Conservation (phyloP, 306 rosid species). For the Rubus parviflorus region DNA sequence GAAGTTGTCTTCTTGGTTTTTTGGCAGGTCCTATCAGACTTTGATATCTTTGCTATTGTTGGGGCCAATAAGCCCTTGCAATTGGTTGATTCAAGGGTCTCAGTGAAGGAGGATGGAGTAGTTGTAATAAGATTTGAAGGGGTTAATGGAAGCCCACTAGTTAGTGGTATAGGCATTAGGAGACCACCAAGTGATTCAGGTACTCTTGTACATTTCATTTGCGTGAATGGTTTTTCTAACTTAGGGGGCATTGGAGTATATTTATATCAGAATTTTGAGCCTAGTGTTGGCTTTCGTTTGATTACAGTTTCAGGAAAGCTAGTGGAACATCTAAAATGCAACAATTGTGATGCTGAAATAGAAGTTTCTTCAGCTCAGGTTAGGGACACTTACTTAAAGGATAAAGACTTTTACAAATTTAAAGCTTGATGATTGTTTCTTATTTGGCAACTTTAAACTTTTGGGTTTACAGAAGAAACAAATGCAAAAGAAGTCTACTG, state of each 20-base stretch:
- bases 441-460: slow-evolving; percentile 23
- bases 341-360: slow-evolving; percentile 53
- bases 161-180: slow-evolving; percentile 81
- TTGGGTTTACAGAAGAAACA: slow-evolving; percentile 59
- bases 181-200: slow-evolving; percentile 51
- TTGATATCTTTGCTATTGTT: slow-evolving; percentile 72
- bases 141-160: slow-evolving; percentile 65
- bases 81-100: slow-evolving; percentile 53
- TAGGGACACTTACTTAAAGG: slow-evolving; percentile 29
- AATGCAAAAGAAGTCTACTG: slow-evolving; percentile 59
- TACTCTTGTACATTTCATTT: slow-evolving; percentile 24
- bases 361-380: slow-evolving; percentile 80
- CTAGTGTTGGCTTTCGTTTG: slow-evolving; percentile 1
- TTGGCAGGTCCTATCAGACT: slow-evolving; percentile 71
- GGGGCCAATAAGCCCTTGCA: slow-evolving; percentile 86
- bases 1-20: slow-evolving; percentile 15
- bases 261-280: not conserved
- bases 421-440: slow-evolving; percentile 30
- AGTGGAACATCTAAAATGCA: slow-evolving; percentile 52
- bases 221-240: slow-evolving; percentile 5
- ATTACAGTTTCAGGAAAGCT: slow-evolving; percentile 50
- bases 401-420: slow-evolving; percentile 17
- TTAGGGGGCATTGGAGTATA: not conserved
- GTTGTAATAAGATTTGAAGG: slow-evolving; percentile 73
- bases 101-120: slow-evolving; percentile 61